Conservation (phyloP, 2,329 filamentous ascomycete species). For the Magnaporthiopsis poae region DNA sequence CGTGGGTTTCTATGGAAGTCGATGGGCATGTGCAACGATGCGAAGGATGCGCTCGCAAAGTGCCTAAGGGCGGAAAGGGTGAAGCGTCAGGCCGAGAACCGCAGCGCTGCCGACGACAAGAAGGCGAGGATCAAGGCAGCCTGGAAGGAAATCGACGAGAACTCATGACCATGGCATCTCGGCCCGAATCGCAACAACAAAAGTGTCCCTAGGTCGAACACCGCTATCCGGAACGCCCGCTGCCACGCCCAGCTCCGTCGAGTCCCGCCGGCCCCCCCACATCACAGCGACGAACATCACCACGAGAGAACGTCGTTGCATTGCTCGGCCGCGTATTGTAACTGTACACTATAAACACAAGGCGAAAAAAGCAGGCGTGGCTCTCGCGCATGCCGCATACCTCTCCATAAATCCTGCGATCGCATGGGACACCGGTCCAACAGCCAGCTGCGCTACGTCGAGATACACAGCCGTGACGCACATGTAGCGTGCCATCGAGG, state of each 20-base stretch:
- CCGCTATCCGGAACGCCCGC: neutral
- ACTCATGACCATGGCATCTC: slow-evolving; percentile 42
- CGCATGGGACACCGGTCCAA: neutral
- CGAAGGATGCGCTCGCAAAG: slow-evolving; percentile 73
- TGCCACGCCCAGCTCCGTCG: neutral
- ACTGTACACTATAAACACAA: neutral
- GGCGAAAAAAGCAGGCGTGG: neutral
- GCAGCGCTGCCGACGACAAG: slow-evolving; percentile 59
- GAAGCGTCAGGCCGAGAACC: slow-evolving; percentile 68
- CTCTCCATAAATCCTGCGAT: neutral
- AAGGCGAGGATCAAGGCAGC: slow-evolving; percentile 63
- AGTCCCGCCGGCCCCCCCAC: neutral
- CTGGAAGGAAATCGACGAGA: slow-evolving; percentile 70
- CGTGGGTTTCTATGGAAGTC: slow-evolving; percentile 87
- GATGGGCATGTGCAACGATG: slow-evolving; percentile 77
- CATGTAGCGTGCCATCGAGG: neutral
- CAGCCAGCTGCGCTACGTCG: neutral
- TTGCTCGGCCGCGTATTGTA: neutral
- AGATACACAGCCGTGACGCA: neutral
- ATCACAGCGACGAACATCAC: neutral
- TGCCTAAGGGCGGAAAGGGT: slow-evolving; percentile 74
- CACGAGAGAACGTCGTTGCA: neutral
- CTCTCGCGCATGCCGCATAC: neutral
- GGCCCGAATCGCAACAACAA: neutral
- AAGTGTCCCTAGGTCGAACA: neutral